Evolutionary conservation across 2,329 filamentous ascomycete genomes (phyloP), one percentile per base, ranked within the genome.

Genomic region (Huntiella moniliformis): DNA sequence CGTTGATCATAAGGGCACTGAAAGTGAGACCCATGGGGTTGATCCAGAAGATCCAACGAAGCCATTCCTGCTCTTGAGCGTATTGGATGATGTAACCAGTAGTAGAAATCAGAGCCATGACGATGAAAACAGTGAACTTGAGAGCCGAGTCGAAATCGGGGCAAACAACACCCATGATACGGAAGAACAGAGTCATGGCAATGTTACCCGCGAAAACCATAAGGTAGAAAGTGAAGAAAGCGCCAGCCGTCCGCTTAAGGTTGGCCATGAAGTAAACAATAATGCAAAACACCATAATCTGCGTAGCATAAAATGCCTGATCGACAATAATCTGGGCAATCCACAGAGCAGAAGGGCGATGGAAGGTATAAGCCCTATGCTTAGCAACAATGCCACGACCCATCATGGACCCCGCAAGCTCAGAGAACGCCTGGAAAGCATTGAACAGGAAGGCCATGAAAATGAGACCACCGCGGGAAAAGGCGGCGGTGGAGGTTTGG

Each of bases 11-110:
- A 61, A 94, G 61, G 2, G 76, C 67, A 8, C 78, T 72, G 56
- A 94, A 92, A 0, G 77, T 74, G 2, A 91, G 68, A 39, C 82
- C 83, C 0, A 87, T 64, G 0, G 77, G 69, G 50, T 86, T 85
- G 58, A 86, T 65, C 65, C 78, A 88, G 62, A 77, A 83, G 50
- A 88, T 77, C 83, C 83, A 91, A 13, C 79, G 67, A 4, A 87
- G 58, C 78, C 82, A 88, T 3, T 78, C 75, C 53, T 85, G 79
- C 54, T 82, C 73, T 2, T 67, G 73, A 42, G 79, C 71, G 57
- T 82, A 86, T 57, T 86, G 83, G 49, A 93, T 88, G 37, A 92
- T 63, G 60, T 91, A 93, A 3, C 85, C 85, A 1, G 77, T 80
- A 0, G 83, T 91, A 15, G 85, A 66, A 18, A 91, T 74, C 54